Percentiles rank a stretch among this genome's conserved stretches.
Conservation (phyloP, 768 basidiomycete genomes). For the Tricholoma sp. region DNA sequence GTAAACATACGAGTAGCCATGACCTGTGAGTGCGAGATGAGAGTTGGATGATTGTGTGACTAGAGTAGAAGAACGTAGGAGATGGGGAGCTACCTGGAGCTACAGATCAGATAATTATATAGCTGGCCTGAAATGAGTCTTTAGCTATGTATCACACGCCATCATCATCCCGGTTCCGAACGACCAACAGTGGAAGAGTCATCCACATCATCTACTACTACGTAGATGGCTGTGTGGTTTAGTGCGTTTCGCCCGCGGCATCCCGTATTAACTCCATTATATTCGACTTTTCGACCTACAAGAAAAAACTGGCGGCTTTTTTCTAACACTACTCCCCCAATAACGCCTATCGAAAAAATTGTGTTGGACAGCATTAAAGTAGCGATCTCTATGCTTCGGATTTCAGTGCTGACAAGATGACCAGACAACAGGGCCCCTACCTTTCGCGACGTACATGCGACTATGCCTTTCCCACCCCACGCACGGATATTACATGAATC, state of each 20-base stretch:
- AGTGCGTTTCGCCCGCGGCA: conserved; percentile 8
- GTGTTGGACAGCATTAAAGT: conserved; percentile 73
- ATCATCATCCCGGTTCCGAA: conserved; percentile 1
- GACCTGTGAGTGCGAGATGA: conserved; percentile 9
- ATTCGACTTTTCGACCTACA: background rate
- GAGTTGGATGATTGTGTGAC: conserved; percentile 4
- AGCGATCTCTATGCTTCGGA: conserved; percentile 6
- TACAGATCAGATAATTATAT: too few relatives aligned
- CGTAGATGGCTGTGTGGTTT: background rate
- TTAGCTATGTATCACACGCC: conserved; percentile 4
- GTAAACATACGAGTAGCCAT: conserved; percentile 46
- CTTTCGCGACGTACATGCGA: conserved; percentile 88
- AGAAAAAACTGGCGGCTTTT: conserved; percentile 7
- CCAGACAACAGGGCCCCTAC: conserved; percentile 85
- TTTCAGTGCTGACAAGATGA: conserved; percentile 5
- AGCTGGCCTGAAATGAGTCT: too few relatives aligned
- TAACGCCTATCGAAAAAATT: conserved; percentile 56
- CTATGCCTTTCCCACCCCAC: conserved; percentile 86
- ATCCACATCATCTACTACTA: background rate
- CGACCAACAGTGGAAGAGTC: background rate
- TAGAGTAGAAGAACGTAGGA: background rate
- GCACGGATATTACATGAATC: conserved; percentile 88
- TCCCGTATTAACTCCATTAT: background rate
- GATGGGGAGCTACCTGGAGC: background rate
- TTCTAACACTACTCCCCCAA: conserved; percentile 11